Evolutionary conservation across 148 eudicot genomes (phyloP), one percentile per base, ranked within the genome.

Genomic region (Persicaria maculosa): DNA sequence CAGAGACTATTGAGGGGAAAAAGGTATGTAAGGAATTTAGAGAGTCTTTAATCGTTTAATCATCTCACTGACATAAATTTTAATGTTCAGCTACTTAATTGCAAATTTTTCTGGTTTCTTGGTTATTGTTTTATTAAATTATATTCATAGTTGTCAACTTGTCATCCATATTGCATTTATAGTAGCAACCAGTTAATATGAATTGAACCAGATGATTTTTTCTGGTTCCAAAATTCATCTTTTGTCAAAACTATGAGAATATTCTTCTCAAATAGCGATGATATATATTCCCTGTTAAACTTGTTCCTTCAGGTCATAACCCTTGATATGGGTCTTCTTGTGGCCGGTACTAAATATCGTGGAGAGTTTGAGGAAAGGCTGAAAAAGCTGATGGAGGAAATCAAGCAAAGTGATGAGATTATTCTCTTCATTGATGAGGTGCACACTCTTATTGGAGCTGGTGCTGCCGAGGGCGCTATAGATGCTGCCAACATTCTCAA

Each of bases 1-100:
- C 98, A 59, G 98, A 94, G 84, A 94, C 98, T 47, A 84, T 94
- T 58, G 93, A 88, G 78, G 98, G 98, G 75, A 94, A 92, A 86
- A 88, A 87, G 89, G 98, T 92, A 84, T 45, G 4, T 45, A 69
- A 1, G 31, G 72, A 44, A 9, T 25, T 62, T 31, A 31, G 44
- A 62, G 44, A 11, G 7, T 0, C 9, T 65, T 43, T 47, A 43
- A 45, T 40, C 43, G 12, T 65, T 9, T 65, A 14, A 40, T 65
- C 47, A 40, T 65, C 5, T 2, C 17, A 65, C 5, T 65, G 8
- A 22, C 67, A 59, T 59, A 1, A 22, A 15, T 59, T 59, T 20
- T 22, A 40, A 2, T 59, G 6, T 59, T 59, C 15, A 59, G 40
- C 10, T 59, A 25, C 25, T 22, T 6, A 59, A 25, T 20, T 22